Evolutionary conservation across 2,329 filamentous ascomycete genomes (phyloP), one percentile per base, ranked within the genome.

Genomic region (Ophiostoma ips): DNA sequence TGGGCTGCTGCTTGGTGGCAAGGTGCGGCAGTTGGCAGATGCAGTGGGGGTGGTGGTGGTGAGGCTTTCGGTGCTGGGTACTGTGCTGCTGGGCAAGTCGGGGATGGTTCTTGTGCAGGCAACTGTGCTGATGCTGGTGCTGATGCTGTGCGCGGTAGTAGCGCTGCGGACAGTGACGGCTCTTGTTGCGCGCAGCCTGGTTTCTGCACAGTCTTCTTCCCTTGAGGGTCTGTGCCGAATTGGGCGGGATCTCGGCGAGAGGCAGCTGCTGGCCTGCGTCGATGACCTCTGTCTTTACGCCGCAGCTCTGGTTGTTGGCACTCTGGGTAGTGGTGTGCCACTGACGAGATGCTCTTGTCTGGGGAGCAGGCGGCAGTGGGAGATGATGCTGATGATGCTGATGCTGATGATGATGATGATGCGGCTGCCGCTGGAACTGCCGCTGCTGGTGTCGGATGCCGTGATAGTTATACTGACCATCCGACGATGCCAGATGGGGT

Each of bases 381-480:
- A 11, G 19, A 18, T 38, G 21, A 19, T 13, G 46, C 6, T 38
- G 21, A 1, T 30, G n/a, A 1, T 48, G 35, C 3, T 19, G 30
- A 1, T n/a, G 13, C 1, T 30, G 37, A 1, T 41, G 13, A 2
- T 34, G 37, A 3, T 41, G 47, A 30, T 24, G 30, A 18, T 49
- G 40, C 8, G 2, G 40, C 2, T 31, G 13, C 3, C n/a, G 24
- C 24, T 43, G 15, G 15, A 10, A 15, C 15, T 43, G 24, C 13
- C 16, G 24, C 24, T 18, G 24, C 24, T 43, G 24, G 21, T 43
- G 40, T 16, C 40, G 15, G 24, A 10, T 11, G 30, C 31, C 43
- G 30, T 34, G 28, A 45, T 45, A 45, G 43, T 45, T 45, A 45
- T 45, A 45, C n/a, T 33, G 28, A 10, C 28, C 43, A 34, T 45